phyloP scores from a whole-genome alignment of 2,329 filamentous ascomycete genomes.

The Neofusicoccum laricinum region DNA sequence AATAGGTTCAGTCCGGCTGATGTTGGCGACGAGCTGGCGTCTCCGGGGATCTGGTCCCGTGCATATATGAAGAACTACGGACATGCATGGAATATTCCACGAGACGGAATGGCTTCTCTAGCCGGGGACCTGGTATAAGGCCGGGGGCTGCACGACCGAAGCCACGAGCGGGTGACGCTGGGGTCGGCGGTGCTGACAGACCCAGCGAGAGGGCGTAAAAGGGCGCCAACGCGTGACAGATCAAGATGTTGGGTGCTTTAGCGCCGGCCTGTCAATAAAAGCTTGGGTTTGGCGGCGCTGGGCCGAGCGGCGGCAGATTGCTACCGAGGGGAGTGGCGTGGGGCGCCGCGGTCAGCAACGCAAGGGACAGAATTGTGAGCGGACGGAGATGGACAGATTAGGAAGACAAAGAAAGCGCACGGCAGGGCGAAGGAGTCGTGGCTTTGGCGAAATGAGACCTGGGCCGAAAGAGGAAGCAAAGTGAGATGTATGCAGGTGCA shows the following conservation, averaged over 20 bases:
- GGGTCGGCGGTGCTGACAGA: not conserved
- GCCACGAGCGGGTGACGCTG: not conserved
- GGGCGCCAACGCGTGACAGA: not conserved
- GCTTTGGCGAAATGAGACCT: conserved; percentile 6
- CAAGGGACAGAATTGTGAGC: not conserved
- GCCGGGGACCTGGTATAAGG: not conserved
- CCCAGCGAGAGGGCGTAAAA: not conserved
- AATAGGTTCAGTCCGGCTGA: not conserved
- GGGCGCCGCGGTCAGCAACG: not conserved
- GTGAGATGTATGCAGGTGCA: not conserved
- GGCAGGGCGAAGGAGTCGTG: not conserved
- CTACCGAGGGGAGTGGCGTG: not conserved
- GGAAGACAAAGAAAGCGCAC: not conserved
- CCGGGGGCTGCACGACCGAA: not conserved
- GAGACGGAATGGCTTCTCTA: not conserved
- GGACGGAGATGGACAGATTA: not conserved
- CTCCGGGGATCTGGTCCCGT: not conserved
- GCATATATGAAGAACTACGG: not conserved
- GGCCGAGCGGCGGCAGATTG: not conserved
- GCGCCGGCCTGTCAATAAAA: not conserved
- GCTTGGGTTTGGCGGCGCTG: not conserved
- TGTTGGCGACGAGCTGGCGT: not conserved
- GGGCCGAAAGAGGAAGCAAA: not conserved
- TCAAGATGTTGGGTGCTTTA: not conserved
- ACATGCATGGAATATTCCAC: conserved; percentile 3